A percentile compares a stretch with the other conserved stretches of the same genome.
phyloP scores from a whole-genome alignment of 2,329 filamentous ascomycete genomes.

The Sphaerulina musiva region DNA sequence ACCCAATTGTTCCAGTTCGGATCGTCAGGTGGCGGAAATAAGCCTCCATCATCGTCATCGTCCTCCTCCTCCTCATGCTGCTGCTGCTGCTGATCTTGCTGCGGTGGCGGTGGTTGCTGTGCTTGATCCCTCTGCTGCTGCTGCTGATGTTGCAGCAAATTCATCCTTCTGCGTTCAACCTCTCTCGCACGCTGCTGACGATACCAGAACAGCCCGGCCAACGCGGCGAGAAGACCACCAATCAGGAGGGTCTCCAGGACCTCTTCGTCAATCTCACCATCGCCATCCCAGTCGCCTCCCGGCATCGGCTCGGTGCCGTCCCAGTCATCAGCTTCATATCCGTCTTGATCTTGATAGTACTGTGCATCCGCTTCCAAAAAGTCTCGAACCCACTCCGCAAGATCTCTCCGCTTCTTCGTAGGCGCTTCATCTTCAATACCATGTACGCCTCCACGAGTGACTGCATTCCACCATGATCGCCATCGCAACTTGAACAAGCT shows the following conservation, averaged over 20 bases:
- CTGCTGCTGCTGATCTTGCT: conserved; percentile 32
- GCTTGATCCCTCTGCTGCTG: conserved; percentile 16
- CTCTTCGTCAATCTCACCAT: conserved; percentile 61
- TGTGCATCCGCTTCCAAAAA: conserved; percentile 60
- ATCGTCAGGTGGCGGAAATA: conserved; percentile 62
- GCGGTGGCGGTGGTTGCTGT: conserved; percentile 30
- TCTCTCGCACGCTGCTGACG: conserved; percentile 58
- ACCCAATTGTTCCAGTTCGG: conserved; percentile 63
- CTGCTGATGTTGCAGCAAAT: conserved; percentile 35
- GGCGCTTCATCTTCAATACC: conserved; percentile 72
- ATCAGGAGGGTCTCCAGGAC: conserved; percentile 81
- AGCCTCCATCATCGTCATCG: conserved; percentile 38
- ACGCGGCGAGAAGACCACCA: conserved; percentile 63
- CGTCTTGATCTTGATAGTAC: conserved; percentile 37
- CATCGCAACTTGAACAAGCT: conserved; percentile 78
- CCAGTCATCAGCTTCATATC: conserved; percentile 46
- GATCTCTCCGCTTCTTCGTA: conserved; percentile 33
- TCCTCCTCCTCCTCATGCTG: conserved; percentile 37
- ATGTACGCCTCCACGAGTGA: conserved; percentile 85
- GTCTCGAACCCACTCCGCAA: conserved; percentile 79
- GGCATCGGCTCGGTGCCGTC: conserved; percentile 41
- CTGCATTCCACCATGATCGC: conserved; percentile 87
- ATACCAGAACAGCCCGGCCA: conserved; percentile 77
- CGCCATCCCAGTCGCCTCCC: conserved; percentile 53
- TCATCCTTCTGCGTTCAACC: conserved; percentile 41